Evolutionary conservation across 495 filamentous ascomycete species (phyloP).

Genomic region (Chaetomium cochliodes): DNA sequence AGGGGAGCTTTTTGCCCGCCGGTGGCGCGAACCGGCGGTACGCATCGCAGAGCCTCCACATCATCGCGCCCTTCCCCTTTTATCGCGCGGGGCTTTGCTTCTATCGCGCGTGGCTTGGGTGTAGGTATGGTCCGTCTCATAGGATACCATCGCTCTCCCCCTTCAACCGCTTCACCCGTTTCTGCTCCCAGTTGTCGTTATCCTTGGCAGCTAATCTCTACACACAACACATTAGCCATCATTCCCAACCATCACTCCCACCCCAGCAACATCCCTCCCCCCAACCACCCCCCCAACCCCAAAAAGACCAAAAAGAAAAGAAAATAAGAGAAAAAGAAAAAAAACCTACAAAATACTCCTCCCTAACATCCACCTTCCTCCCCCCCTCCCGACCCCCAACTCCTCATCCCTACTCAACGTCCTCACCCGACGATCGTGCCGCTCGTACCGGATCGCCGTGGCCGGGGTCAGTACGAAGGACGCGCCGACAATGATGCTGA

Average conservation of each 20-base stretch:
- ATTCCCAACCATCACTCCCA: background rate
- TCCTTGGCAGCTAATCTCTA: slow-evolving; percentile 89
- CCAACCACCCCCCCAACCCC: too few species aligned
- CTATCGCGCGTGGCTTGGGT: background rate
- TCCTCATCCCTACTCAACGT: slow-evolving; percentile 80
- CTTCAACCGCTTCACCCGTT: slow-evolving; percentile 78
- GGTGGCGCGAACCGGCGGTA: background rate
- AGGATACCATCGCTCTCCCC: slow-evolving; percentile 87
- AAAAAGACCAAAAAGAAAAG: background rate
- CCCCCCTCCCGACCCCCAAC: slow-evolving; percentile 71
- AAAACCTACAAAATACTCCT: slow-evolving; percentile 89
- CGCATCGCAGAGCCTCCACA: background rate
- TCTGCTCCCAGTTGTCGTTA: slow-evolving; percentile 94
- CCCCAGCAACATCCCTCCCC: too few species aligned
- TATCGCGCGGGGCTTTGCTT: background rate
- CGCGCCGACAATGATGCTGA: slow-evolving; percentile 85
- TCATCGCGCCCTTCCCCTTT: background rate
- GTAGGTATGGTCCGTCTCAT: slow-evolving; percentile 40
- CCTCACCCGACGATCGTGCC: slow-evolving; percentile 81
- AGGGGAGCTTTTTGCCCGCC: background rate
- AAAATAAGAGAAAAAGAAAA: background rate
- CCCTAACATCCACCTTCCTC: slow-evolving; percentile 72
- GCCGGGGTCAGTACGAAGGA: slow-evolving; percentile 94
- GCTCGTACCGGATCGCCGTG: slow-evolving; percentile 88
- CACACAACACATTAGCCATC: slow-evolving; percentile 5